Percentiles rank a stretch among this genome's conserved stretches.
Evolutionary conservation across 345 rosid genomes (phyloP).

Genomic region (Hibiscus mutabilis): DNA sequence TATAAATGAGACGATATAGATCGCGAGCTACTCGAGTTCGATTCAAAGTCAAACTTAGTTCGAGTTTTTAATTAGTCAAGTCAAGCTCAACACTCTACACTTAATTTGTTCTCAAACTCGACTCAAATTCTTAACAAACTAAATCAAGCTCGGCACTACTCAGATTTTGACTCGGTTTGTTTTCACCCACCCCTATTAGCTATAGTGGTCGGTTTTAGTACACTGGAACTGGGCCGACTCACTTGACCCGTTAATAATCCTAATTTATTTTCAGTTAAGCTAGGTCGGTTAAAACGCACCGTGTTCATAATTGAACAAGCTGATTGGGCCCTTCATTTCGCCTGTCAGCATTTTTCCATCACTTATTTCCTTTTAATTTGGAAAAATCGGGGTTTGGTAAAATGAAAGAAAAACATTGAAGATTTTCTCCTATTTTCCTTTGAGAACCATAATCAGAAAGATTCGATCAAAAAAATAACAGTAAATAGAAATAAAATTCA

Average conservation of each 20-base stretch:
- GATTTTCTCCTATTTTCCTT: neutral
- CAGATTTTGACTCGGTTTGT: no score
- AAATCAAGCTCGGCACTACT: no score
- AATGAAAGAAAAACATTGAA: neutral
- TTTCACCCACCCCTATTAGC: no score
- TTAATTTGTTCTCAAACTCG: no score
- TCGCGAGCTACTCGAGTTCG: no score
- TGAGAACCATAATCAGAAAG: neutral
- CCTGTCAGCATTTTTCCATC: neutral
- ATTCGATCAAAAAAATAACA: no score
- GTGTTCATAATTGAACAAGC: neutral
- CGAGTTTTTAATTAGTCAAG: no score
- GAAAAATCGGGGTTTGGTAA: neutral
- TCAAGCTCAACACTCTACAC: no score
- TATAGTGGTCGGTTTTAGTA: no score
- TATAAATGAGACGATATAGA: no score
- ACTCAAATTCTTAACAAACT: no score
- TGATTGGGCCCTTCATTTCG: conserved; percentile 1
- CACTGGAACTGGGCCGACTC: neutral
- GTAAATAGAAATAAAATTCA: neutral
- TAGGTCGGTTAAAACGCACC: neutral
- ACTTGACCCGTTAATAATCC: neutral
- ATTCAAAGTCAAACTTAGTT: no score
- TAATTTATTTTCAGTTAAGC: neutral
- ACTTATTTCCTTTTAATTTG: neutral